Evolutionary conservation across 2,329 filamentous ascomycete species (phyloP), one percentile per base, ranked within the genome.

Genomic region (Phialemoniopsis sp.): DNA sequence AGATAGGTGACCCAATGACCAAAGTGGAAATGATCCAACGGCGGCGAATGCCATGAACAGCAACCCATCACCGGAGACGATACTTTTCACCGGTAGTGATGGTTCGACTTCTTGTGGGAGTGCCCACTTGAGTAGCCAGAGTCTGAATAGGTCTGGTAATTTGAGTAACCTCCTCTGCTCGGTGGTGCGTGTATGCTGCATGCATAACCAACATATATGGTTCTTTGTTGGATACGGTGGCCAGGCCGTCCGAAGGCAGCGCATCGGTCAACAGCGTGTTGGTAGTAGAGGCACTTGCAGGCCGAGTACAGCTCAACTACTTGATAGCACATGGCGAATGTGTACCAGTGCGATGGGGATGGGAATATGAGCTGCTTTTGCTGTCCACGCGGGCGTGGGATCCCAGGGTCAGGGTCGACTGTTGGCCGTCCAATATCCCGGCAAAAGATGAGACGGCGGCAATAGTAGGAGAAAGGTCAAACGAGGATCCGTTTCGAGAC

Each of bases 221-320:
- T 86, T 58, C 85, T 83, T 55, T 87, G 82, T 49, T 88, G 79
- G 41, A 90, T 68, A 34, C 54, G 53, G 56, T 95, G 89, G 34
- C 84, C 84, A 36, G 79, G 77, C 43, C 85, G 81, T 44, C 85
- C 86, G 58, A 89, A 88, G 29, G 79, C 72, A 36, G 80, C 72
- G 59, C 89, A 95, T 44, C 86, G 85, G 56, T 95, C 89, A 52
- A 95, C 75, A 35, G 87, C 82, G 60, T 95, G 90, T 56, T 84
- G 76, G 70, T 91, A 88, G 72, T 95, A 94, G 52, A 91, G 74
- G 66, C 89, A 95, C 47, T 82, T 78, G 73, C 89, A 95, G 40
- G 85, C 87, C 40, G 89, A 82, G 70, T 89, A 95, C 43, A 87
- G 76, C 63, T 95, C 89, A 53, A 91, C 72, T 46, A 95, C 67